phyloP scores from a whole-genome alignment of 805 yeast species.

The Ogataea zsoltii region DNA sequence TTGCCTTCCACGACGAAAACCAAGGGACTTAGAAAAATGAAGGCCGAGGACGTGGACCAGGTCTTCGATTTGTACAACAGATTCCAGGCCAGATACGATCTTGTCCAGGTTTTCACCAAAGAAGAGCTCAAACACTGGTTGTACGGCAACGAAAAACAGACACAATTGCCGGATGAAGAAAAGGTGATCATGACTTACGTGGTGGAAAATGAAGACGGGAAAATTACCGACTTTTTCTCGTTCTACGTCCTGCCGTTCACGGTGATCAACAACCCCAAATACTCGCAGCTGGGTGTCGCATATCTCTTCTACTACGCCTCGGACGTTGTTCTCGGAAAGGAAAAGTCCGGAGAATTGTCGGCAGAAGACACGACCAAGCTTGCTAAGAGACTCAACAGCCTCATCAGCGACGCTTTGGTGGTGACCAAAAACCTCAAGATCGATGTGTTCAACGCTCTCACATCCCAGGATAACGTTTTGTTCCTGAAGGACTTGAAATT shows the following conservation, averaged over 20 bases:
- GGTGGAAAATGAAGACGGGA: constrained; percentile 61
- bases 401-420: constrained; percentile 75
- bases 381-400: constrained; percentile 56
- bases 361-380: constrained; percentile 32
- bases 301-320: constrained; percentile 90
- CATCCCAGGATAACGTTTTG: constrained; percentile 85
- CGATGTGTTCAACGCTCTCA: constrained; percentile 92
- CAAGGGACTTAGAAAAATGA: constrained; percentile 60
- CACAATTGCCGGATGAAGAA: constrained; percentile 26
- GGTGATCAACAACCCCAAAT: constrained; percentile 64
- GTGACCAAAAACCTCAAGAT: constrained; percentile 65
- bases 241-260: constrained; percentile 88
- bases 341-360: too few species aligned
- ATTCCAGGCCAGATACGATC: constrained; percentile 70
- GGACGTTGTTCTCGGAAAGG: constrained; percentile 46
- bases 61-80: constrained; percentile 58
- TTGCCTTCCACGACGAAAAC: constrained; percentile 53
- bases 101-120: constrained; percentile 63
- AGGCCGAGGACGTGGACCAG: constrained; percentile 59
- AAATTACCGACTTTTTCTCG: constrained; percentile 85
- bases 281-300: constrained; percentile 77
- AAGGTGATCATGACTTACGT: constrained; percentile 77
- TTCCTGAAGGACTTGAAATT: constrained; percentile 83
- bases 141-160: constrained; percentile 45
- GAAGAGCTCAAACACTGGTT: constrained; percentile 85